A percentile compares a stretch with the other conserved stretches of the same genome.
phyloP scores from a whole-genome alignment of 2,329 filamentous ascomycete species.

The Pyrenochaeta sp. region DNA sequence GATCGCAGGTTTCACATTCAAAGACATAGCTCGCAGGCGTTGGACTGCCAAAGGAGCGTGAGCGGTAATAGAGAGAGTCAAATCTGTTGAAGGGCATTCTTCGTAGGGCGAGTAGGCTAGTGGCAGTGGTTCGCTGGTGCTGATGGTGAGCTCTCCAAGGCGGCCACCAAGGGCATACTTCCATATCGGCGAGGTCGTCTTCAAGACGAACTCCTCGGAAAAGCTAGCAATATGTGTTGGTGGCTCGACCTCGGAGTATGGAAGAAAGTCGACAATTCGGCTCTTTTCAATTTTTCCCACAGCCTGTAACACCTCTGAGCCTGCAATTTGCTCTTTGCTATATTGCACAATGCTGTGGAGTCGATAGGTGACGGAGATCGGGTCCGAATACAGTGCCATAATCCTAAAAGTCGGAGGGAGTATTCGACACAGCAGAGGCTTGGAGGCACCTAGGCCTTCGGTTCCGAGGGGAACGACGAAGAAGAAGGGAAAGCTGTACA shows the following conservation, averaged over 20 bases:
- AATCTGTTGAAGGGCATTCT: conserved; percentile 6
- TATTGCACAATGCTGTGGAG: conserved; percentile 7
- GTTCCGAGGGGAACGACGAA: conserved; percentile 10
- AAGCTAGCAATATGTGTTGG: conserved; percentile 12
- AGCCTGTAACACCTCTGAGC: conserved; percentile 3
- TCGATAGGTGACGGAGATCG: conserved; percentile 8
- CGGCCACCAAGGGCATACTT: conserved; percentile 13
- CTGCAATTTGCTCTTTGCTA: conserved; percentile 7
- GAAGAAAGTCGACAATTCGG: conserved; percentile 7
- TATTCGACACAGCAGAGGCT: conserved; percentile 6
- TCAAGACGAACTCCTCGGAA: conserved; percentile 11
- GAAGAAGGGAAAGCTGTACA: conserved; percentile 12
- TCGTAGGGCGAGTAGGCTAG: conserved; percentile 9
- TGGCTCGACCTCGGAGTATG: conserved; percentile 6
- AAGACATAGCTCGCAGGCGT: conserved; percentile 9
- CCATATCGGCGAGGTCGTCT: conserved; percentile 6
- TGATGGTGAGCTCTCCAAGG: conserved; percentile 8
- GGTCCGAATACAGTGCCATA: conserved; percentile 4
- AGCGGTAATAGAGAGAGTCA: conserved; percentile 5
- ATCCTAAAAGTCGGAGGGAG: conserved; percentile 8
- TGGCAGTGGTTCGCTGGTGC: conserved; percentile 10
- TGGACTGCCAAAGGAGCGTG: conserved; percentile 5
- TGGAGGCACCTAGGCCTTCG: conserved; percentile 6
- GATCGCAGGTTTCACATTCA: conserved; percentile 9
- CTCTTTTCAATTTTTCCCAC: conserved; percentile 1